Base-by-base conservation (phyloP, 2,329 filamentous ascomycete genomes). In the Diaporthe aspalathi region DNA sequence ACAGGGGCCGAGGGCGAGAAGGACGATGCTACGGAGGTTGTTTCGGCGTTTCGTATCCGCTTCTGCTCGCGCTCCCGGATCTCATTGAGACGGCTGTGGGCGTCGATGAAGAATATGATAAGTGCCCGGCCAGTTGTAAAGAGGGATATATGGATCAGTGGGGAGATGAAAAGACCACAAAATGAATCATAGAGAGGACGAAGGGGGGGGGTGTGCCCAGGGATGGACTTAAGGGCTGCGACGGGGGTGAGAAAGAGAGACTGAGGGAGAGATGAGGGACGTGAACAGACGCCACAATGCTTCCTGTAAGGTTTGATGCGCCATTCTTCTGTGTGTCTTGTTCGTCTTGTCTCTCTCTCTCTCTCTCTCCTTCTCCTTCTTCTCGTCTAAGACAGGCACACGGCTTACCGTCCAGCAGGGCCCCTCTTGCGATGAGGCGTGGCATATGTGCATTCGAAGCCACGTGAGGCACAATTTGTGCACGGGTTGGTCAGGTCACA, bases 361-460 rank as follows among this genome's bases (percentile, higher is more conserved):
- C 53, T n/a, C n/a, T 56, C 5, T 38, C 8, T 38, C 52, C 24
- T 11, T 40, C 38, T 40, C 20, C 20, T 50, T 24, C 20, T 54
- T 17, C 5, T 17, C 1, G 7, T 14, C 22, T 16, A n/a, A n/a
- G 47, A 5, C n/a, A 12, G 22, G 32, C 40, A 22, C 29, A 16
- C 22, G 8, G 35, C 68, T 65, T 54, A 70, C 68, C 68, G 68
- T 63, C 68, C 68, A 52, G 68, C 68, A 24, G 68, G 68, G 32
- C 68, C 68, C 32, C 68, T 70, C 68, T 70, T 70, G 43, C 68
- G 68, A 53, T 70, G 68, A 52, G 68, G 68, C 17, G 68, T 70
- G 38, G 68, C 68, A 65, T 70, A 70, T 50, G 68, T 63, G 68
- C 68, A 70, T 32, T 70, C 68, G 57, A 70, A 70, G 47, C 68